Evolutionary conservation across 176 grass and related monocot species (phyloP).

Genomic region (Musa itinerans): DNA sequence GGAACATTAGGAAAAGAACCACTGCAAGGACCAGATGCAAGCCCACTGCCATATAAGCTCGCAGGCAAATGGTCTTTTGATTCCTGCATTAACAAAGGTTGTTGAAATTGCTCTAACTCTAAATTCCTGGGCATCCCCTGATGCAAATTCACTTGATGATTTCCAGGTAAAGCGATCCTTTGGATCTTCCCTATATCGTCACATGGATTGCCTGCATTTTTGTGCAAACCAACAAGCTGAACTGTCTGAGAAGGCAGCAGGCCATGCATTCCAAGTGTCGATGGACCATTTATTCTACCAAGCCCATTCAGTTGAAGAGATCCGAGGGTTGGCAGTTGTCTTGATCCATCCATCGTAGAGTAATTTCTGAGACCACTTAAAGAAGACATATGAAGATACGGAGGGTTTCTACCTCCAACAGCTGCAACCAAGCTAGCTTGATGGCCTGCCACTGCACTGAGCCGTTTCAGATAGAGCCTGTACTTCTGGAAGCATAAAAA

Average conservation of each 20-base stretch:
- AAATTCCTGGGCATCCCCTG: slow-evolving; percentile 15
- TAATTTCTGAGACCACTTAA: slow-evolving; percentile 66
- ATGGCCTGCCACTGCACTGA: slow-evolving; percentile 28
- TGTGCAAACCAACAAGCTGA: slow-evolving; percentile 30
- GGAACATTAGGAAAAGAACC: slow-evolving; percentile 13
- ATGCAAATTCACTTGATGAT: slow-evolving; percentile 19
- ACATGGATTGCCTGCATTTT: slow-evolving; percentile 14
- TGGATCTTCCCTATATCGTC: slow-evolving; percentile 15
- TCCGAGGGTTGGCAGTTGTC: slow-evolving; percentile 23
- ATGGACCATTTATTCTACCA: slow-evolving; percentile 45
- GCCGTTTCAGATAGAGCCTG: slow-evolving; percentile 39
- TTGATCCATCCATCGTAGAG: slow-evolving; percentile 47
- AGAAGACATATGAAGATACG: slow-evolving; percentile 36
- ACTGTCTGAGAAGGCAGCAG: slow-evolving; percentile 44
- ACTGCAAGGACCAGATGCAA: slow-evolving; percentile 5
- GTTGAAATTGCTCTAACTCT: slow-evolving; percentile 5
- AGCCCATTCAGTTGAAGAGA: slow-evolving; percentile 43
- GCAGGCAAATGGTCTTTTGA: slow-evolving; percentile 13
- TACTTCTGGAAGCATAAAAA: slow-evolving; percentile 60
- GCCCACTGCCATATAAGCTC: slow-evolving; percentile 7
- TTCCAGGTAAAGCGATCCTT: slow-evolving; percentile 8
- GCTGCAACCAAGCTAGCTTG: slow-evolving; percentile 14
- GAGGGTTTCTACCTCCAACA: slow-evolving; percentile 34
- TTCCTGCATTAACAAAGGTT: slow-evolving; percentile 9
- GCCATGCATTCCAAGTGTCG: slow-evolving; percentile 45